A percentile compares a stretch with the other conserved stretches of the same genome.
phyloP scores from a whole-genome alignment of 306 rosid species.

The Crotalaria pallida region DNA sequence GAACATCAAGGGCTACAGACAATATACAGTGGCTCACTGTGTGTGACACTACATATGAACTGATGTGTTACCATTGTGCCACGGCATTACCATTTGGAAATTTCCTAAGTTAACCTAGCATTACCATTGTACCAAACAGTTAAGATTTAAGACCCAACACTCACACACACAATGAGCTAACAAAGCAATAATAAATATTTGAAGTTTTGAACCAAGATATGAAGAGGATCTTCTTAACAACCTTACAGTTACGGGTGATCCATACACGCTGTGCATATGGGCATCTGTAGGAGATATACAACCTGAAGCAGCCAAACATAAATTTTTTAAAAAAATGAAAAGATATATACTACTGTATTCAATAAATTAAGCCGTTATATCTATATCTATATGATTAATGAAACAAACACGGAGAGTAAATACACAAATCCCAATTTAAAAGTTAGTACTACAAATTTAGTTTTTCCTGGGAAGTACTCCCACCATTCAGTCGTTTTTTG shows the following conservation, averaged over 20 bases:
- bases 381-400: not conserved
- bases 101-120: not conserved
- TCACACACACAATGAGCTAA: not conserved
- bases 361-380: no score
- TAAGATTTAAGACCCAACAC: no score
- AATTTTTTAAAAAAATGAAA: not conserved
- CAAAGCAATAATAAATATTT: not conserved
- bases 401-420: not conserved
- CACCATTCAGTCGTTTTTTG: no score
- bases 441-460: no score
- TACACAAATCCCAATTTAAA: not conserved
- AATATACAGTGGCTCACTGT: no score
- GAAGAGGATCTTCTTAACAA: slow-evolving; percentile 18
- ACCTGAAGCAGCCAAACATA: slow-evolving; percentile 44
- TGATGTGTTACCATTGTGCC: no score
- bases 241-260: slow-evolving; percentile 84
- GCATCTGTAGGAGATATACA: slow-evolving; percentile 73
- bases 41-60: no score
- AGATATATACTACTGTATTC: no score
- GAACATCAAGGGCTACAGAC: no score
- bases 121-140: not conserved
- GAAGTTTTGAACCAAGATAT: not conserved
- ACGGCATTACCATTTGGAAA: no score
- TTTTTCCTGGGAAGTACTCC: no score
- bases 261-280: slow-evolving; percentile 88